Evolutionary conservation across 1,284 basidiomycete genomes (phyloP).

Genomic region (Peniophora sp.): DNA sequence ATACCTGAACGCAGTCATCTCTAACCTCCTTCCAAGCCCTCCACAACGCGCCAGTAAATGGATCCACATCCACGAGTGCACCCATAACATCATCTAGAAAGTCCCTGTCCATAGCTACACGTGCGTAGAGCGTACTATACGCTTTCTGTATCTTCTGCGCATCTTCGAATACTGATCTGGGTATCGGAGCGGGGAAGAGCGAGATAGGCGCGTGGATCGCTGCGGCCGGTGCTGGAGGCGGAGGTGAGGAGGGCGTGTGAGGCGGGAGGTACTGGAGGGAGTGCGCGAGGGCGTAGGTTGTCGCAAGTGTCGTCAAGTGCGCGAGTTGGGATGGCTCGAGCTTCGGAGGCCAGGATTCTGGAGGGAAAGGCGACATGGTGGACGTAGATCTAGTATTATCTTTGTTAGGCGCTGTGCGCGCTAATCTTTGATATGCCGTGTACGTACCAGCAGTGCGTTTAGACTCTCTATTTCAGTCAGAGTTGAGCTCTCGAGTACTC

Average conservation of each 20-base stretch:
- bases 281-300: conserved; percentile 81
- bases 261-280: conserved; percentile 73
- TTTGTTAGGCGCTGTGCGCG: no score
- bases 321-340: conserved; percentile 52
- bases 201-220: conserved; percentile 87
- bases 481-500: no score
- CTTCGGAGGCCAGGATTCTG: conserved; percentile 60
- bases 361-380: not conserved
- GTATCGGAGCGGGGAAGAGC: conserved; percentile 85
- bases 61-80: conserved; percentile 77
- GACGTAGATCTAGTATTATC: not conserved
- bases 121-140: conserved; percentile 85
- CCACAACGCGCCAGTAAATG: conserved; percentile 85
- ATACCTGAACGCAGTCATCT: conserved; percentile 47
- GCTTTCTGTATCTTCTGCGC: conserved; percentile 65
- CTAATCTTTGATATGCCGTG: no score
- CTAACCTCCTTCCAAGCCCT: conserved; percentile 74
- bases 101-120: conserved; percentile 70
- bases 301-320: conserved; percentile 57
- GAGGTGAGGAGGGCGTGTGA: conserved; percentile 32
- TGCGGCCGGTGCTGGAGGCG: conserved; percentile 50
- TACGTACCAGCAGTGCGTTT: no score
- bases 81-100: conserved; percentile 86
- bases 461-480: no score
- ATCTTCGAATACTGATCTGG: conserved; percentile 61